A percentile compares a stretch with the other conserved stretches of the same genome.
Conservation (phyloP, 768 basidiomycete genomes). For the Polyporus arcularius region DNA sequence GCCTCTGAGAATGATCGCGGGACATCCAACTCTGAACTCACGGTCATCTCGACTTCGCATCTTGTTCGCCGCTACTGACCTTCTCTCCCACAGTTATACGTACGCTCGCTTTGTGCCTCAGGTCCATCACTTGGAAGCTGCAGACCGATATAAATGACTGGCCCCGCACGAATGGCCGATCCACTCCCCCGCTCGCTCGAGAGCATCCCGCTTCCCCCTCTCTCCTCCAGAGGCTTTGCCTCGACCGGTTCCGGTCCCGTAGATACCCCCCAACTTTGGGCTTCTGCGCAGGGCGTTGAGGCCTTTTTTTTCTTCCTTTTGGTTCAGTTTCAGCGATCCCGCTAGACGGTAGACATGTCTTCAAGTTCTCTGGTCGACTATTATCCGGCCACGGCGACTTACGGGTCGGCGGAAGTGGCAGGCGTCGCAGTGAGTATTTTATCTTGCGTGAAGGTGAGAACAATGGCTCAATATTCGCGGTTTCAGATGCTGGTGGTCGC, state of each 20-base stretch:
- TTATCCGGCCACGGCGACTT: neutral
- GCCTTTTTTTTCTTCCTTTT: neutral
- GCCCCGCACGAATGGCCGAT: neutral
- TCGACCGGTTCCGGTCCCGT: neutral
- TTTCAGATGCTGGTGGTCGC: slow-evolving; percentile 28
- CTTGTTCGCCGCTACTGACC: neutral
- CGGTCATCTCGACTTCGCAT: neutral
- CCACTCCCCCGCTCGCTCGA: neutral
- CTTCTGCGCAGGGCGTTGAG: slow-evolving; percentile 1
- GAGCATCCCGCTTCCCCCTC: neutral
- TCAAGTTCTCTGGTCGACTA: neutral
- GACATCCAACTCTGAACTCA: too few relatives aligned
- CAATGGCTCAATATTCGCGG: neutral
- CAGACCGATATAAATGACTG: neutral
- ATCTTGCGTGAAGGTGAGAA: neutral
- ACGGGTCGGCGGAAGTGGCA: slow-evolving; percentile 11
- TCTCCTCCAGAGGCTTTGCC: slow-evolving; percentile 2
- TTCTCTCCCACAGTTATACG: neutral
- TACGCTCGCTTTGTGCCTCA: neutral
- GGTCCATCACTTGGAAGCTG: neutral
- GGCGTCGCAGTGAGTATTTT: slow-evolving; percentile 13
- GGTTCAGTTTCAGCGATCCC: slow-evolving; percentile 1
- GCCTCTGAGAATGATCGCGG: neutral
- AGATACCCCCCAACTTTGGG: neutral
- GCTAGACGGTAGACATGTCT: neutral